Conservation (phyloP, 805 yeast genomes). For the Saturnispora ahearnii region DNA sequence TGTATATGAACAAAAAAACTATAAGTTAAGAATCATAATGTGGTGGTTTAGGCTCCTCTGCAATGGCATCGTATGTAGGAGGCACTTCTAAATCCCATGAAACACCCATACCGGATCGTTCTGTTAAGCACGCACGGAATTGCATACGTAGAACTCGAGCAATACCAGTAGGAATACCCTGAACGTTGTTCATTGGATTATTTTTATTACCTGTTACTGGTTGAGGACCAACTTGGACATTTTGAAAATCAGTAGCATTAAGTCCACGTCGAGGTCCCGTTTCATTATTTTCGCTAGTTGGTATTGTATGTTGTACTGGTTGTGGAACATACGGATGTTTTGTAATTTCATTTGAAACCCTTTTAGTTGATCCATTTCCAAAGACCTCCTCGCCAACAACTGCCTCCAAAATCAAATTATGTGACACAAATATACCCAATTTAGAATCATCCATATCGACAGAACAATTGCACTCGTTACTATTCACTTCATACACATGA, state of each 20-base stretch:
- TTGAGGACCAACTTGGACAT: slow-evolving; percentile 28
- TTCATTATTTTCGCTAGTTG: neutral
- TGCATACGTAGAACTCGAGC: slow-evolving; percentile 95
- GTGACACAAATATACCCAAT: slow-evolving; percentile 68
- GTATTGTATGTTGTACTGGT: neutral
- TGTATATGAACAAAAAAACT: neutral
- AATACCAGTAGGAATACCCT: slow-evolving; percentile 84
- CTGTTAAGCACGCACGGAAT: slow-evolving; percentile 73
- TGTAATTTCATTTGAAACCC: neutral
- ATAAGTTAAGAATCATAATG: slow-evolving; percentile 35
- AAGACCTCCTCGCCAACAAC: slow-evolving; percentile 88
- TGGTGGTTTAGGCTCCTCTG: slow-evolving; percentile 67
- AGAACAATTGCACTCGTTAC: slow-evolving; percentile 38
- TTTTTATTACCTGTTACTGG: slow-evolving; percentile 21
- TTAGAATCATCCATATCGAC: slow-evolving; percentile 81
- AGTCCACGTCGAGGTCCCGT: neutral
- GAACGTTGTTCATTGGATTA: slow-evolving; percentile 24
- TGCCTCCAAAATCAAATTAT: slow-evolving; percentile 72
- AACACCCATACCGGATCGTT: slow-evolving; percentile 89
- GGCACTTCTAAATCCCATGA: slow-evolving; percentile 99
- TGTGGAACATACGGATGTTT: neutral
- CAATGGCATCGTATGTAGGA: slow-evolving; percentile 83
- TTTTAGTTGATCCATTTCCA: slow-evolving; percentile 21
- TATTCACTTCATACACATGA: slow-evolving; percentile 25
- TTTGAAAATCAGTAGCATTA: slow-evolving; percentile 11